These are phyloP conservation scores for Bryum argenteum DNA, from an alignment of 225 moss, liverwort and hornwort species.

Conservation along the genomic window DNA sequence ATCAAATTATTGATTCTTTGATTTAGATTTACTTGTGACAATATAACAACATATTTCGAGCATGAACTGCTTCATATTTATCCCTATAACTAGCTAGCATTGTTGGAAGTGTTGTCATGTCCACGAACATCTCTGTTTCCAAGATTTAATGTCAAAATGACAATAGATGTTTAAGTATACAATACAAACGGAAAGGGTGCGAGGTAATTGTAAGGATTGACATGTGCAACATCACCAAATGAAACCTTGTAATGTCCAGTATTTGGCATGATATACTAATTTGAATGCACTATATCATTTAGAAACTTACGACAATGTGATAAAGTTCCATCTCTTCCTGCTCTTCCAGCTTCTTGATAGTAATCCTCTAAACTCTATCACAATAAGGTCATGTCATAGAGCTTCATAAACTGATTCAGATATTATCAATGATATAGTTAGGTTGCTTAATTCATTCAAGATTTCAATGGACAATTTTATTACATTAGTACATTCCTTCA, in stretches of 20 bases:
- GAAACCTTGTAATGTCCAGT: background rate
- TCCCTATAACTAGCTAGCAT: conserved; percentile 55
- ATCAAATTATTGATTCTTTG: no score
- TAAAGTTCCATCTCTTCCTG: conserved; percentile 35
- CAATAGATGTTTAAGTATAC: background rate
- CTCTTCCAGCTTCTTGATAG: conserved; percentile 45
- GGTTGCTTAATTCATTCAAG: background rate
- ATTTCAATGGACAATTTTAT: no score
- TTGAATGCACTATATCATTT: background rate
- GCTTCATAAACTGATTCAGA: no score
- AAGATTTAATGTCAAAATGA: background rate
- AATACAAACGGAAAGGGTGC: no score
- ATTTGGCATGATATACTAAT: no score
- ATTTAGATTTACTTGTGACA: conserved; percentile 36
- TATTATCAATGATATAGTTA: no score
- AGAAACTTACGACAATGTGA: conserved; percentile 39
- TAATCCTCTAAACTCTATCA: conserved; percentile 46
- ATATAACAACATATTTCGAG: conserved; percentile 47
- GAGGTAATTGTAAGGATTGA: no score
- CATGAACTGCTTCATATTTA: conserved; percentile 44
- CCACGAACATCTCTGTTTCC: conserved; percentile 54
- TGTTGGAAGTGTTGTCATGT: conserved; percentile 64
- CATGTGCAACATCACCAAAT: background rate
- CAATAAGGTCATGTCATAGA: no score
- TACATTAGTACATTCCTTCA: no score